Percentiles rank a stretch among this genome's conserved stretches.
These are phyloP conservation scores for Rhizopus stolonifer DNA, from an alignment of 371 early-diverging fungal genomes.

Conservation along the genomic window DNA sequence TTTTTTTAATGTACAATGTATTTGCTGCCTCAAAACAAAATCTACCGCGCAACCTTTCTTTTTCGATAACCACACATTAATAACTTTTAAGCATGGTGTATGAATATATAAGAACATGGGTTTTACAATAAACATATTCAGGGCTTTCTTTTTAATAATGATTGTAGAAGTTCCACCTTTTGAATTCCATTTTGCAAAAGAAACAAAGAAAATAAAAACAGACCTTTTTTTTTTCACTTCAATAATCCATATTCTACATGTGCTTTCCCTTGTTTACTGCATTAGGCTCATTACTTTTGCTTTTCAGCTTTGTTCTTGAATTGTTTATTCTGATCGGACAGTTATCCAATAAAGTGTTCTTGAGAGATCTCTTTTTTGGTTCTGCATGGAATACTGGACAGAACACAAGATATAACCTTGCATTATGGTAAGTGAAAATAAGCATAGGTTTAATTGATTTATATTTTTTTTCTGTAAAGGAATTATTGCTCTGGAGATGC, in stretches of 20 bases:
- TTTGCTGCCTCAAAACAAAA: too few relatives aligned
- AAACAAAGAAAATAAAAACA: not conserved
- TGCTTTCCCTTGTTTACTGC: conserved; percentile 17
- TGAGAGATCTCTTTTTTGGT: conserved; percentile 26
- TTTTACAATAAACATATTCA: conserved; percentile 93
- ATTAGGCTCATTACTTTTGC: conserved; percentile 31
- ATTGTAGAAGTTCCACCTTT: not conserved
- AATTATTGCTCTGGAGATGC: conserved; percentile 28
- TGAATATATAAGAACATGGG: conserved; percentile 61
- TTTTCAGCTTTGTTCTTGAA: conserved; percentile 36
- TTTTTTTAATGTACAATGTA: too few relatives aligned
- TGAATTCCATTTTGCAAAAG: not conserved
- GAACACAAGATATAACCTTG: conserved; percentile 20
- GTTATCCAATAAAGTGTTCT: conserved; percentile 26
- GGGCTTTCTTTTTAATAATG: conserved; percentile 86
- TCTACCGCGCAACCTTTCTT: too few relatives aligned
- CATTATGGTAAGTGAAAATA: conserved; percentile 34
- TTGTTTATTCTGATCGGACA: conserved; percentile 41
- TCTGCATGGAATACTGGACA: conserved; percentile 16
- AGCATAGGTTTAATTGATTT: not conserved
- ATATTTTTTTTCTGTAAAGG: conserved; percentile 11
- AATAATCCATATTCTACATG: conserved; percentile 6
- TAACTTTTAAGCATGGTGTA: too few relatives aligned
- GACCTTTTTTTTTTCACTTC: not conserved
- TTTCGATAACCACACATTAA: too few relatives aligned